Evolutionary conservation across 176 grass and related monocot genomes (phyloP).

Genomic region (Triticum turgidum): DNA sequence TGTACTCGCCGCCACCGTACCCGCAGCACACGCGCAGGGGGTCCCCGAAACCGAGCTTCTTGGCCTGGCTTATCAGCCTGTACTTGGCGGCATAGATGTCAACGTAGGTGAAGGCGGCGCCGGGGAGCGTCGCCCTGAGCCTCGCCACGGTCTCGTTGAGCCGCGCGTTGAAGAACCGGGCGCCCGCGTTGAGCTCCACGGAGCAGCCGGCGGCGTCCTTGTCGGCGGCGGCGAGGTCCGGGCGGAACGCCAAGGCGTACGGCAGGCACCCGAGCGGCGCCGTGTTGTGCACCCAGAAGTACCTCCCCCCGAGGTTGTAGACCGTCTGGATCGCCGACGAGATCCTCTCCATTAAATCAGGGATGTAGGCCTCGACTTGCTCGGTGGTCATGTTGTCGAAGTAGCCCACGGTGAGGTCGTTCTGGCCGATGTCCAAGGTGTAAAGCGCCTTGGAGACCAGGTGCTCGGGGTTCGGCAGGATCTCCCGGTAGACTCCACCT

Average conservation of each 20-base stretch:
- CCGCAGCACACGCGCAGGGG: constrained; percentile 76
- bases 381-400: constrained; percentile 61
- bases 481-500: constrained; percentile 61
- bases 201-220: constrained; percentile 65
- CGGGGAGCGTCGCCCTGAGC: constrained; percentile 51
- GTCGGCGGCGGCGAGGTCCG: constrained; percentile 19
- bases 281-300: constrained; percentile 98
- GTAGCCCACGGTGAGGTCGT: constrained; percentile 82
- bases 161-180: constrained; percentile 66
- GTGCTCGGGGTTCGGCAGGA: constrained; percentile 64
- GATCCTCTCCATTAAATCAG: constrained; percentile 74
- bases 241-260: constrained; percentile 54
- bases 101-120: constrained; percentile 71
- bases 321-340: constrained; percentile 53
- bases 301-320: constrained; percentile 53
- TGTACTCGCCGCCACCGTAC: constrained; percentile 75
- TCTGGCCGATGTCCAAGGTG: constrained; percentile 95
- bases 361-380: constrained; percentile 61
- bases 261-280: constrained; percentile 91
- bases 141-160: constrained; percentile 69
- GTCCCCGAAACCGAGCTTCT: constrained; percentile 60
- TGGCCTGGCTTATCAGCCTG: constrained; percentile 61
- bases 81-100: constrained; percentile 85
- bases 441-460: constrained; percentile 75
- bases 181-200: constrained; percentile 62